phyloP scores from a whole-genome alignment of 805 yeast species.

The Sungouiozyma ichnusensis region DNA sequence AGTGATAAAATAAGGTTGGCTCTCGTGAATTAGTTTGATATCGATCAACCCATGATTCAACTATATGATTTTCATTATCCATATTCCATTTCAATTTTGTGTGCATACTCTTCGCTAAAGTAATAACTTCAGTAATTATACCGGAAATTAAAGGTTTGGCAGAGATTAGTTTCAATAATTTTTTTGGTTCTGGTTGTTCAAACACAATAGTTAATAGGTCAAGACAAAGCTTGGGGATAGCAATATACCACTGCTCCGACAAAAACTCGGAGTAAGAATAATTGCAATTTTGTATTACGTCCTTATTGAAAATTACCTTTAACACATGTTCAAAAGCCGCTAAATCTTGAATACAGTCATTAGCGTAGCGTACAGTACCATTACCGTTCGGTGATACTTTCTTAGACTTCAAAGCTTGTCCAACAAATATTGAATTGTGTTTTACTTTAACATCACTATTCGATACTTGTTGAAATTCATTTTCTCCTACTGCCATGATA shows the following conservation, averaged over 20 bases:
- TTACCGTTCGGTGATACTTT: conserved; percentile 1
- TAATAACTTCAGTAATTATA: conserved; percentile 59
- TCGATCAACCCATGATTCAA: conserved; percentile 41
- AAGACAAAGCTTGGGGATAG: conserved; percentile 67
- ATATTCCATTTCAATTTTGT: conserved; percentile 55
- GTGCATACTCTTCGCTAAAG: conserved; percentile 68
- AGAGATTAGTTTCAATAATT: conserved; percentile 53
- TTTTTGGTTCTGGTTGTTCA: conserved; percentile 55
- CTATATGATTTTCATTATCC: conserved; percentile 53
- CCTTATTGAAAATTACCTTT: conserved; percentile 24
- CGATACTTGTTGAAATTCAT: conserved; percentile 26
- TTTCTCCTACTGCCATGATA: conserved; percentile 15
- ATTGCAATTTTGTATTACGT: conserved; percentile 31
- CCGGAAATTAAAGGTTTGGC: conserved; percentile 84
- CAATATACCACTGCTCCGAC: conserved; percentile 77
- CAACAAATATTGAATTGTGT: conserved; percentile 1
- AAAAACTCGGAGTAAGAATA: conserved; percentile 38
- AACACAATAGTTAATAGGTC: conserved; percentile 67
- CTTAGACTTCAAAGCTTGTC: conserved; percentile 1
- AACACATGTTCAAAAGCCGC: conserved; percentile 25
- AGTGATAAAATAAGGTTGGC: conserved; percentile 62
- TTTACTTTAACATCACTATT: not conserved
- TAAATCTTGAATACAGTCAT: conserved; percentile 13
- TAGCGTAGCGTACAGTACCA: conserved; percentile 12
- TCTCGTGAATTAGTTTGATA: conserved; percentile 35